Conservation (phyloP, 176 grass and related monocot species). For the Carex myosuroides region DNA sequence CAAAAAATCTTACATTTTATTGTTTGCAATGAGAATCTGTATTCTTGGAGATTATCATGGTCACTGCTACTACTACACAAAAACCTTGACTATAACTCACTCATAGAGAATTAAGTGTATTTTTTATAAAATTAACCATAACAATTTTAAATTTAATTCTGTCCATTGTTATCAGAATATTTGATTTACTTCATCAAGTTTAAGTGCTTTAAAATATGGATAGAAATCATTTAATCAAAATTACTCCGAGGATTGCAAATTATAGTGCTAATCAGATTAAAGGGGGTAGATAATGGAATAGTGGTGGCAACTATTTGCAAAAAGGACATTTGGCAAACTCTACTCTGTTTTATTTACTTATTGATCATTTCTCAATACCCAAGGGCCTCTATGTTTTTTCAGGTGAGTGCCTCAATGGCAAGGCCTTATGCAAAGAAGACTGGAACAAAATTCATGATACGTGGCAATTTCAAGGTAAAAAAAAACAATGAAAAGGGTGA, state of each 20-base stretch:
- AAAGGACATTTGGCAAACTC: background rate
- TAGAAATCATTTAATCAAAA: background rate
- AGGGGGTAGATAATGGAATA: background rate
- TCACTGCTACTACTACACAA: background rate
- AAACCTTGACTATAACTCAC: background rate
- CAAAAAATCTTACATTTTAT: background rate
- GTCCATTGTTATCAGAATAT: background rate
- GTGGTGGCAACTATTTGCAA: background rate
- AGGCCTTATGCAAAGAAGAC: background rate
- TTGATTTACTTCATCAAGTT: background rate
- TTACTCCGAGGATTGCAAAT: background rate
- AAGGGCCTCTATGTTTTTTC: background rate
- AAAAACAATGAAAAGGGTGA: background rate
- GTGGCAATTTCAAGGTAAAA: constrained; percentile 2
- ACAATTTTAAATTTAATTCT: background rate
- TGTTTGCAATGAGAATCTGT: background rate
- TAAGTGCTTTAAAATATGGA: background rate
- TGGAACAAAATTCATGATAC: background rate
- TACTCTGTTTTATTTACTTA: background rate
- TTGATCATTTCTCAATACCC: background rate
- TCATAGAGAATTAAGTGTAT: background rate
- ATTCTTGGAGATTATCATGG: background rate
- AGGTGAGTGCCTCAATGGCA: constrained; percentile 15
- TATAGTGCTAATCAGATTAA: background rate
- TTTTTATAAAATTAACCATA: background rate